Evolutionary conservation across 768 basidiomycete genomes (phyloP), one percentile per base, ranked within the genome.

Genomic region (Pholiota conissans): DNA sequence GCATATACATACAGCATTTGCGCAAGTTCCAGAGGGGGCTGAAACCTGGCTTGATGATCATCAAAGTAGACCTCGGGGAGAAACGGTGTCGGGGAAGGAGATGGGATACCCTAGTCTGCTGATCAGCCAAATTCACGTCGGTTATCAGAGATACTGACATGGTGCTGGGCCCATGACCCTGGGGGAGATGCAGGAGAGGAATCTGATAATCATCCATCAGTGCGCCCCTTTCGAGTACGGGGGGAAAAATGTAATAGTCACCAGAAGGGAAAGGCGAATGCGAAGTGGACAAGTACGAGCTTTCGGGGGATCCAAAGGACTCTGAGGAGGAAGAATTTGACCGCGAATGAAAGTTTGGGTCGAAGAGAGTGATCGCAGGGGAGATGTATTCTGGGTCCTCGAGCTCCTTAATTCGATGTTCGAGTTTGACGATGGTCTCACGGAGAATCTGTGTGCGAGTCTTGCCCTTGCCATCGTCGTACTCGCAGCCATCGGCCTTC

Each of bases 401-500:
- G 59, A 91, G 84, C 63, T 91, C 88, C 49, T 81, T 78, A 60
- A 91, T 81, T 56, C 89, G 76, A 45, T 84, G 77, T 69, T 92
- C 89, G 55, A 91, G 84, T 35, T 84, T 84, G 42, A 78, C 76
- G 61, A 92, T 89, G 65, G 86, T 88, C 68, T 92, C 90, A 56
- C 89, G 85, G 56, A 92, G 80, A 49, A 91, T 69, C 65, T 91
- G 90, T 0, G 90, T 91, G 59, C 89, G 80, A 45, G 89, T 91
- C 76, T 91, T 91, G 49, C 88, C 87, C 74, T 87, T 90, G 24
- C 90, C 90, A 71, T 92, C 90, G 63, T 92, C 90, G 68, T 91
- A 92, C 65, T 89, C 87, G 71, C 90, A 92, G 10, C 69, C 75
- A 2, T 90, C 87, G 50, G 75, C 76, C 68, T 90, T 91, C 79